phyloP scores from a whole-genome alignment of 257 asterid genomes.

The Jacaranda copaia region DNA sequence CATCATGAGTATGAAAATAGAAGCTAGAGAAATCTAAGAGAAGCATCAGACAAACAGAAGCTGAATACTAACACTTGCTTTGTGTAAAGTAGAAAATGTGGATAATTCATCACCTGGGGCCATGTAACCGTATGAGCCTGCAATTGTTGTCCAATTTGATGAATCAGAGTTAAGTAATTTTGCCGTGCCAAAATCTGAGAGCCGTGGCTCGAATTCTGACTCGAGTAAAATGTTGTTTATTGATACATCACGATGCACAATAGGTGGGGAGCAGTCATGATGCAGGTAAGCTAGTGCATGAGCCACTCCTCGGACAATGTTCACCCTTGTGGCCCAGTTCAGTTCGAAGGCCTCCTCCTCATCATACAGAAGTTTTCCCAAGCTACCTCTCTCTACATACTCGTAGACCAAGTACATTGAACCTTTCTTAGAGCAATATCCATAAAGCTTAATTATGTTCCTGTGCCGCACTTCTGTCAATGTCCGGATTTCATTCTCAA shows the following conservation, averaged over 20 bases:
- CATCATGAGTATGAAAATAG: neutral
- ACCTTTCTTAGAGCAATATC: constrained; percentile 77
- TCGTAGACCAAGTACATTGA: constrained; percentile 89
- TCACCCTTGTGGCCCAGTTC: constrained; percentile 72
- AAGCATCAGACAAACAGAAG: neutral
- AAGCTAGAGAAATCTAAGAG: constrained; percentile 34
- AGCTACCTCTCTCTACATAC: constrained; percentile 84
- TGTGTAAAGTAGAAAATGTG: neutral
- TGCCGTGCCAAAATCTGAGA: constrained; percentile 95
- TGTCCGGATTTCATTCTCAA: constrained; percentile 81
- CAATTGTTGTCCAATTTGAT: constrained; percentile 79
- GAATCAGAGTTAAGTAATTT: constrained; percentile 66
- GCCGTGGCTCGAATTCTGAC: constrained; percentile 69
- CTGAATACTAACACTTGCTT: no score
- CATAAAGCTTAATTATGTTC: constrained; percentile 86
- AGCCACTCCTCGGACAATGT: constrained; percentile 79
- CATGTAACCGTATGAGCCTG: constrained; percentile 98
- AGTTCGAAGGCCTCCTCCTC: constrained; percentile 61
- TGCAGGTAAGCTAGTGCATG: constrained; percentile 98
- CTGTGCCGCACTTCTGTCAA: constrained; percentile 88
- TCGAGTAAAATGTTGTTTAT: constrained; percentile 78
- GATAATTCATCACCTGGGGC: constrained; percentile 76
- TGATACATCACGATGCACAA: constrained; percentile 89
- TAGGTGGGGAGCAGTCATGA: constrained; percentile 84
- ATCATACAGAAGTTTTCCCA: constrained; percentile 57